phyloP scores from a whole-genome alignment of 2,329 filamentous ascomycete genomes.

The Venturia nashicola region DNA sequence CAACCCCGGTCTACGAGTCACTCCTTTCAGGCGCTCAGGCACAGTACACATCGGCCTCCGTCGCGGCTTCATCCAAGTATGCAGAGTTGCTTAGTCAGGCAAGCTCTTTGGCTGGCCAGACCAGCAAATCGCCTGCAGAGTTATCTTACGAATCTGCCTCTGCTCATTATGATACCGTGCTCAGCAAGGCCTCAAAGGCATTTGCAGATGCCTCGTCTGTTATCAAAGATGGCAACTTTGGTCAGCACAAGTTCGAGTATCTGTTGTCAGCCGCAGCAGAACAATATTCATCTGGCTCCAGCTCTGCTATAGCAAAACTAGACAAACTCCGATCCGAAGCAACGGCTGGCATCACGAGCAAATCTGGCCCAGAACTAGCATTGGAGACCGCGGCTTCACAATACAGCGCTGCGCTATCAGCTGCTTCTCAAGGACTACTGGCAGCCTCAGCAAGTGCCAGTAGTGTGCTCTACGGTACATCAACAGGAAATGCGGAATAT shows the following conservation, averaged over 20 bases:
- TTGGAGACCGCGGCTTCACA: conserved; percentile 31
- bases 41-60: conserved; percentile 29
- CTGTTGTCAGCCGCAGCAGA: not conserved
- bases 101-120: conserved; percentile 23
- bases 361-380: conserved; percentile 24
- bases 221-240: conserved; percentile 14
- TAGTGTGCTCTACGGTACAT: conserved; percentile 32
- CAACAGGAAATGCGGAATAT: conserved; percentile 33
- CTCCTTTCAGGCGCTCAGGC: conserved; percentile 14
- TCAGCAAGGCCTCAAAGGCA: conserved; percentile 16
- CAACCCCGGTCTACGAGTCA: conserved; percentile 42
- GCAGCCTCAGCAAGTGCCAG: conserved; percentile 24
- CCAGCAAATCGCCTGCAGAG: conserved; percentile 44
- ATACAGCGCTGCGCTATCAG: conserved; percentile 31
- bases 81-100: conserved; percentile 28
- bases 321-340: conserved; percentile 18
- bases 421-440: conserved; percentile 26
- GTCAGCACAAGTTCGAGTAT: not conserved
- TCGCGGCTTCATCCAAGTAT: conserved; percentile 24
- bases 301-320: conserved; percentile 26
- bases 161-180: conserved; percentile 24
- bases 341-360: conserved; percentile 22
- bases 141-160: conserved; percentile 30
- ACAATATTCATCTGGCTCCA: conserved; percentile 14
- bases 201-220: conserved; percentile 22